phyloP scores from a whole-genome alignment of 441 rosid species.

The Capsella rubella region DNA sequence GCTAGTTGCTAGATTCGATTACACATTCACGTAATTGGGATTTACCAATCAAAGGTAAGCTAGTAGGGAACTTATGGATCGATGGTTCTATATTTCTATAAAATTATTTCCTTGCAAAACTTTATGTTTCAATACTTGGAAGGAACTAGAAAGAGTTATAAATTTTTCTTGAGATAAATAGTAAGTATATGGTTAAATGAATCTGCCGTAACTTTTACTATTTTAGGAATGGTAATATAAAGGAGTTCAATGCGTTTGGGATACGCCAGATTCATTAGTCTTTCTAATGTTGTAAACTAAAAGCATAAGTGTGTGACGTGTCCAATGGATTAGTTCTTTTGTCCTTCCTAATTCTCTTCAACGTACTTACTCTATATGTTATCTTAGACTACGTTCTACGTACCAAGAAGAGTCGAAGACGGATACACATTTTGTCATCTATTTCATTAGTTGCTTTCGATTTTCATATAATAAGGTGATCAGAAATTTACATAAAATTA shows the following conservation, averaged over 20 bases:
- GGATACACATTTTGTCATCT: neutral
- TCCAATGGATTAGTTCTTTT: neutral
- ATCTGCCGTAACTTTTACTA: neutral
- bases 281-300: neutral
- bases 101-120: neutral
- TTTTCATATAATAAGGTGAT: too few relatives aligned
- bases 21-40: neutral
- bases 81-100: too few relatives aligned
- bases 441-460: neutral
- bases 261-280: conserved; percentile 19
- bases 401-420: neutral
- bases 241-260: conserved; percentile 1
- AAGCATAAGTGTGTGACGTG: neutral
- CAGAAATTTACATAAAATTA: too few relatives aligned
- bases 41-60: neutral
- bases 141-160: neutral
- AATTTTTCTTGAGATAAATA: neutral
- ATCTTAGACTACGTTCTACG: neutral
- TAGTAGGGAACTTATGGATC: neutral
- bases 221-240: neutral
- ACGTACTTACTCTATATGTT: neutral
- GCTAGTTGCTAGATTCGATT: conserved; percentile 30
- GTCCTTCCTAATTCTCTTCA: conserved; percentile 5
- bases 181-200: neutral
- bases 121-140: neutral